Evolutionary conservation across 2,329 filamentous ascomycete species (phyloP), one percentile per base, ranked within the genome.

Genomic region (Venturia carpophila): DNA sequence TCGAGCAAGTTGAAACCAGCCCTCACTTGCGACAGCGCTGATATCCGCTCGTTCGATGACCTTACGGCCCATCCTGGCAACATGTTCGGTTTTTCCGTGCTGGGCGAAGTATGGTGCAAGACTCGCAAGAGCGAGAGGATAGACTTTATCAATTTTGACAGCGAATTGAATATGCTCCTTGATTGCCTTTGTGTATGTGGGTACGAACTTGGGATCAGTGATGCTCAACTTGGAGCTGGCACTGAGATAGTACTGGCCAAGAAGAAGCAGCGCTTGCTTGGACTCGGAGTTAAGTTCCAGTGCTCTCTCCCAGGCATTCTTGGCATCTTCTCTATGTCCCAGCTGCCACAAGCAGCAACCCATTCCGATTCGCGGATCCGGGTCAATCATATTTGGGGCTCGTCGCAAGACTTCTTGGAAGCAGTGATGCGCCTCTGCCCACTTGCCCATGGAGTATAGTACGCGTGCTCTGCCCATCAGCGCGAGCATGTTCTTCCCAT

Each of bases 301-400:
- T 15, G 89, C 87, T 68, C 94, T 84, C 73, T 96, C 89, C 94
- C 94, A 99, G 15, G 94, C 93, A 60, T 82, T 80, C 73, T 90
- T 93, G 9, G 95, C 94, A 71, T 96, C 91, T 42, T 96, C 91
- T 75, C 95, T 97, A 80, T 91, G 92, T 13, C 92, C 92, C 37
- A 99, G 82, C 75, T 96, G 91, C 94, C 95, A 99, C 75, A 97
- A 88, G 79, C 94, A 99, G 76, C 91, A 94, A 58, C 94, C 94
- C 72, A 99, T 93, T 65, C 94, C 94, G 70, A 99, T 93, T 70
- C 95, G 86, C 69, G 94, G 95, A 75, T 99, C 94, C 0, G 94
- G 94, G 72, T 99, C 94, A 52, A 89, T 85, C 71, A 97, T 82
- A 69, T 91, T 87, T 1, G 94, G 94, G 80, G 92, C 92, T 75